Conservation (phyloP, 441 rosid genomes). For the Adansonia grandidieri region DNA sequence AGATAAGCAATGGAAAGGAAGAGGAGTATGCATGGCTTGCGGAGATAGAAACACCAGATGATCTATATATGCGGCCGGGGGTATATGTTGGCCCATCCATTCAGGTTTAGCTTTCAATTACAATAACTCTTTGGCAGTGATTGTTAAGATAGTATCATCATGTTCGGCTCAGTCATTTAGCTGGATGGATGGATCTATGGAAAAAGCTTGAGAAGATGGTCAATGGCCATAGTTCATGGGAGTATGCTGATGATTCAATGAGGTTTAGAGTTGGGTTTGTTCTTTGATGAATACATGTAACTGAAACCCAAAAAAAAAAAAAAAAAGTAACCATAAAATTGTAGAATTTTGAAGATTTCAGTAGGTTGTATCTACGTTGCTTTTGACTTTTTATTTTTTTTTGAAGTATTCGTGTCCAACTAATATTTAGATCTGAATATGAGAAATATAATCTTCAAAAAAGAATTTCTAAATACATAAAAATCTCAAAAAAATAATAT, state of each 20-base stretch:
- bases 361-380: background rate
- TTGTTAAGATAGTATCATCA: background rate
- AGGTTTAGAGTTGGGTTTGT: background rate
- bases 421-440: no score
- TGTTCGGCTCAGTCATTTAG: background rate
- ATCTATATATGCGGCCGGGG: slow-evolving; percentile 71
- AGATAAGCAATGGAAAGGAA: slow-evolving; percentile 45
- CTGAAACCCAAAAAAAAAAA: background rate
- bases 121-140: background rate
- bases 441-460: no score
- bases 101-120: slow-evolving; percentile 36
- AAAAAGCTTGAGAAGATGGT: no score
- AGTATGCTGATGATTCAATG: background rate
- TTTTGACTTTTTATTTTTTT: no score
- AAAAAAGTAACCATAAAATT: background rate
- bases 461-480: no score
- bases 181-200: no score
- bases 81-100: slow-evolving; percentile 64
- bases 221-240: no score
- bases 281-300: background rate
- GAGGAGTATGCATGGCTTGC: slow-evolving; percentile 88
- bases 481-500: no score
- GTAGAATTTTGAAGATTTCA: background rate
- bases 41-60: slow-evolving; percentile 64
- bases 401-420: no score